Conservation (phyloP, 2,329 filamentous ascomycete genomes). For the Trichoderma hamatum region DNA sequence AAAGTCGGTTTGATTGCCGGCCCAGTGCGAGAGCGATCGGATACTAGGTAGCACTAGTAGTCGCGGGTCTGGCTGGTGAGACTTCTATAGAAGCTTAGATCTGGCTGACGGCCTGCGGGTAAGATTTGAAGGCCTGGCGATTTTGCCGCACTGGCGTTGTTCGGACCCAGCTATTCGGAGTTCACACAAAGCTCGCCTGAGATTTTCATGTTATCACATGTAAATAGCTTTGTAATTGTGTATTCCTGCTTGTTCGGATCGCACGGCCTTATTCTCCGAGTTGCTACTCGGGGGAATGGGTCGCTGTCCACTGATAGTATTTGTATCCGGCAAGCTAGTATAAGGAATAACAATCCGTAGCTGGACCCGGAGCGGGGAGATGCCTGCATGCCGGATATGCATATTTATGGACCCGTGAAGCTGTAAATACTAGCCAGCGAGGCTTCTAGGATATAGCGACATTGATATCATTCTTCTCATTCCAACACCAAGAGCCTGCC, state of each 20-base stretch:
- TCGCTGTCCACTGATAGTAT: background rate
- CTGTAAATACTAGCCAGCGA: background rate
- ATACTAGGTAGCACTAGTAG: conserved; percentile 2
- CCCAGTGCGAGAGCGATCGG: conserved; percentile 6
- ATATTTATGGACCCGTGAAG: background rate
- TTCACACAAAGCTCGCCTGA: background rate
- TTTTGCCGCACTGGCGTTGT: background rate
- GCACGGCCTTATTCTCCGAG: background rate
- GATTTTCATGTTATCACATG: background rate
- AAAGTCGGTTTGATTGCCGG: conserved; percentile 15
- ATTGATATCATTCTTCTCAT: background rate
- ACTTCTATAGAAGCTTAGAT: background rate
- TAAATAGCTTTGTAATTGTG: background rate
- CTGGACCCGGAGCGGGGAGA: background rate
- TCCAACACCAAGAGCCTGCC: too few relatives aligned
- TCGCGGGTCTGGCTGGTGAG: background rate
- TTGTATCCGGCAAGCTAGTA: background rate
- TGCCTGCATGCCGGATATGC: background rate
- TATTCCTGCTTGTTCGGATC: background rate
- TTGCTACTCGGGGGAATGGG: background rate
- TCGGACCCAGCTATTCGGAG: background rate
- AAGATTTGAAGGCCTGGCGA: background rate
- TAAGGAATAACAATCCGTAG: background rate
- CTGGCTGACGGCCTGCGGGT: background rate
- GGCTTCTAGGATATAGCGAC: background rate